Percentiles rank a stretch among this genome's conserved stretches.
Evolutionary conservation across 2,329 filamentous ascomycete species (phyloP).

Genomic region (Zymoseptoria crescenta): DNA sequence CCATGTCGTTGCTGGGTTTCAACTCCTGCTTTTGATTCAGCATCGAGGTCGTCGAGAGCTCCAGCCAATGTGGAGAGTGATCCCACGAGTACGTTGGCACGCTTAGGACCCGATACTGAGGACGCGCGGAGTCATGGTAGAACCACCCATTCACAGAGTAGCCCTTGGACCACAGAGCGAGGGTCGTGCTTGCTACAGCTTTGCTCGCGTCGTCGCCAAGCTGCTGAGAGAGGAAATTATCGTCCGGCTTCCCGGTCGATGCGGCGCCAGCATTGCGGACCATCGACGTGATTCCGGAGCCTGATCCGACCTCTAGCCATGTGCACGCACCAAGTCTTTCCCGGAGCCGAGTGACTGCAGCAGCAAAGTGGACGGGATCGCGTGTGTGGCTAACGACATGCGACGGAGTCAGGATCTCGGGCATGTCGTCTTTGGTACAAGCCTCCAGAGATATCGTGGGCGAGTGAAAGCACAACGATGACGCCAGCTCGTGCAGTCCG

Average conservation of each 20-base stretch:
- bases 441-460: constrained; percentile 5
- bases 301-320: constrained; percentile 12
- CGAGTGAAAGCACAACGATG: constrained; percentile 1
- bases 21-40: too few species aligned
- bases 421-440: background rate
- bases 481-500: constrained; percentile 1
- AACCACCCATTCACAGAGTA: background rate
- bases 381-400: constrained; percentile 5
- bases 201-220: background rate
- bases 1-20: background rate
- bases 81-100: background rate
- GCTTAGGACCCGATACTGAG: background rate
- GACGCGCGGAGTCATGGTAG: background rate
- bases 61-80: background rate
- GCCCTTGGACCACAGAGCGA: background rate
- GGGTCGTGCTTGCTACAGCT: background rate
- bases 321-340: background rate
- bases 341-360: constrained; percentile 3
- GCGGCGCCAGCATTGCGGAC: background rate
- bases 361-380: constrained; percentile 7
- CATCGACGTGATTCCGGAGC: constrained; percentile 9
- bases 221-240: background rate
- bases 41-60: background rate
- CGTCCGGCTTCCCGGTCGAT: background rate
- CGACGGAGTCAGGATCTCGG: background rate